Conservation (phyloP, 495 filamentous ascomycete genomes). For the Hypomontagnella monticulosa region DNA sequence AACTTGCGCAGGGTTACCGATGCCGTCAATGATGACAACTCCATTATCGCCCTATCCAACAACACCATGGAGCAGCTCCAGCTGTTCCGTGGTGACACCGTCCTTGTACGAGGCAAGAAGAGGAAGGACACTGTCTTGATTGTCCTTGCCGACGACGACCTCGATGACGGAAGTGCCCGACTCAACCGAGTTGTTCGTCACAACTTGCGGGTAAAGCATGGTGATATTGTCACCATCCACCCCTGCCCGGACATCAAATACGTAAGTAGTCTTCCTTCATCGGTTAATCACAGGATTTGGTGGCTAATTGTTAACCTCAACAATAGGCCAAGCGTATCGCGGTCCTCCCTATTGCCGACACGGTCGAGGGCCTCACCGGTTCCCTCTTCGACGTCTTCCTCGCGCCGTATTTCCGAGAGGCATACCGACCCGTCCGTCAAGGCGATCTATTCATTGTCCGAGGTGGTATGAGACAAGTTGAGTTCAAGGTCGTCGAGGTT, state of each 20-base stretch:
- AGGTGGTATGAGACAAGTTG: conserved; percentile 97
- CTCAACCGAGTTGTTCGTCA: conserved; percentile 98
- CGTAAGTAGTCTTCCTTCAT: conserved; percentile 64
- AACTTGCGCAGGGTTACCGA: conserved; percentile 81
- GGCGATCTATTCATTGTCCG: conserved; percentile 96
- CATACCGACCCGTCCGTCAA: conserved; percentile 94
- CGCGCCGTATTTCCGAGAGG: conserved; percentile 99
- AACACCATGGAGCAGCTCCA: conserved; percentile 99
- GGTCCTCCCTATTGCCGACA: conserved; percentile 97
- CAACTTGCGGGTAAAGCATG: conserved; percentile 98
- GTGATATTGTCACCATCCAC: conserved; percentile 95
- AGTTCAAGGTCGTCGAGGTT: conserved; percentile 99
- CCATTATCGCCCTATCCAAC: conserved; percentile 96
- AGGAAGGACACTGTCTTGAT: conserved; percentile 98
- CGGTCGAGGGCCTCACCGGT: conserved; percentile 95
- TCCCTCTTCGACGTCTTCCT: conserved; percentile 99
- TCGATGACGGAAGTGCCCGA: conserved; percentile 94
- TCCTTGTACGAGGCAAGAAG: conserved; percentile 99
- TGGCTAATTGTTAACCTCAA: conserved; percentile 18
- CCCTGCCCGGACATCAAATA: conserved; percentile 99
- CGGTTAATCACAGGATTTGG: neutral
- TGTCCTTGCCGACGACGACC: conserved; percentile 95
- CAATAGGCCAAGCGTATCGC: conserved; percentile 95
- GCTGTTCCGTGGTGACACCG: conserved; percentile 97
- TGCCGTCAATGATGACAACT: conserved; percentile 99